Base-by-base conservation (phyloP, 176 grass and related monocot genomes). In the Oryza meyeriana region DNA sequence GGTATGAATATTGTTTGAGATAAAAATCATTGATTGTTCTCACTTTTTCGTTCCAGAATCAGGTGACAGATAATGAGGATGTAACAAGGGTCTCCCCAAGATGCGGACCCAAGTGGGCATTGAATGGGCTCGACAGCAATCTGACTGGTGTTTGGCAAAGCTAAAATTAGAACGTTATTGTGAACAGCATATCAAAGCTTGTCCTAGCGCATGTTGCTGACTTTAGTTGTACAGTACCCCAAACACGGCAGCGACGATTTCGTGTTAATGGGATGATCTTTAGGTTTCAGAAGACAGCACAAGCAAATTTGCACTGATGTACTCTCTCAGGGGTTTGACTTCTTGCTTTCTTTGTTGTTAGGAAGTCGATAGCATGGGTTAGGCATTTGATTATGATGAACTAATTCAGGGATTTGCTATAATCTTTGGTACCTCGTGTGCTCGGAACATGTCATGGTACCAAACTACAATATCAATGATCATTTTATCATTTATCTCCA, bases 211-310 rank as follows among this genome's bases (percentile, higher is more conserved):
- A 16, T 76, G 79, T 76, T 69, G 61, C 74, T 79, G 74, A 40
- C 35, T 18, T 83, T 75, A 67, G 74, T 61, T 90, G 83, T 90
- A 83, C 75, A 90, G 83, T 83, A 69, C 59, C 79, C 78, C 57
- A 70, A 42, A 25, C 47, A 81, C 18, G 38, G 35, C 24, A 20
- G 55, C 32, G 64, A 82, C 48, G 79, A 22, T 83, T 35, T 66
- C 36, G 61, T 86, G 74, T 10, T 22, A 69, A 40, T 74, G 71
- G 79, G 84, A 83, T 83, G 69, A 90, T 83, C 47, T 42, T 42
- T 90, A 86, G 88, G 74, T 57, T 83, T 72, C 79, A 90, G 79
- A 86, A 62, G 73, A 32, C 44, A 25, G 73, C 16, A 20, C 79
- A 64, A 79, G 83, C 83, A 76, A 67, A 67, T 52, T 55, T 18